Conservation (phyloP, 805 yeast genomes). For the Torulaspora delbrueckii region DNA sequence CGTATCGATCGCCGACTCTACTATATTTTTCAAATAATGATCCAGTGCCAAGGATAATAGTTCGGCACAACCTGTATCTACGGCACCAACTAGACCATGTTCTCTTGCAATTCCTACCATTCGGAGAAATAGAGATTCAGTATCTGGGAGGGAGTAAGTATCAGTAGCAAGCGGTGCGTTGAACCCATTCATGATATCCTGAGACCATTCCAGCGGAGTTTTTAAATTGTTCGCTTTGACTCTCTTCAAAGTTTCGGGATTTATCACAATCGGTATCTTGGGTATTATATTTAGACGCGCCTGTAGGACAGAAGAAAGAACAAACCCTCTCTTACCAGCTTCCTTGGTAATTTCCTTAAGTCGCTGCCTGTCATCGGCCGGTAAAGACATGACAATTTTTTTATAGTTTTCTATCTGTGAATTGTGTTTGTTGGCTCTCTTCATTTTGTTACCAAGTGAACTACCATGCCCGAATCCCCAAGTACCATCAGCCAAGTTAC, state of each 20-base stretch:
- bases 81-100: conserved; percentile 77
- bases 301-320: conserved; percentile 61
- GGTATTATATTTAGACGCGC: conserved; percentile 62
- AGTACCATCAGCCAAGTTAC: conserved; percentile 56
- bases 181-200: conserved; percentile 81
- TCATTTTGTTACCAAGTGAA: conserved; percentile 42
- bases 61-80: conserved; percentile 76
- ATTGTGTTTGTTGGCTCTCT: conserved; percentile 42
- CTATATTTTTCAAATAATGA: conserved; percentile 63
- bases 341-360: conserved; percentile 80
- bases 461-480: conserved; percentile 48
- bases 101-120: conserved; percentile 84
- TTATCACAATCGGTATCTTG: conserved; percentile 65
- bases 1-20: conserved; percentile 71
- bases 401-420: conserved; percentile 78
- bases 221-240: conserved; percentile 32
- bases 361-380: conserved; percentile 78
- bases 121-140: conserved; percentile 57
- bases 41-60: conserved; percentile 77
- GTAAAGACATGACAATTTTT: conserved; percentile 78
- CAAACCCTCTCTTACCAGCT: conserved; percentile 70
- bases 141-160: conserved; percentile 76
- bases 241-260: conserved; percentile 33
- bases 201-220: conserved; percentile 75
- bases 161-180: conserved; percentile 78